phyloP scores from a whole-genome alignment of 2,329 filamentous ascomycete species.

The Alternaria triticimaculans region DNA sequence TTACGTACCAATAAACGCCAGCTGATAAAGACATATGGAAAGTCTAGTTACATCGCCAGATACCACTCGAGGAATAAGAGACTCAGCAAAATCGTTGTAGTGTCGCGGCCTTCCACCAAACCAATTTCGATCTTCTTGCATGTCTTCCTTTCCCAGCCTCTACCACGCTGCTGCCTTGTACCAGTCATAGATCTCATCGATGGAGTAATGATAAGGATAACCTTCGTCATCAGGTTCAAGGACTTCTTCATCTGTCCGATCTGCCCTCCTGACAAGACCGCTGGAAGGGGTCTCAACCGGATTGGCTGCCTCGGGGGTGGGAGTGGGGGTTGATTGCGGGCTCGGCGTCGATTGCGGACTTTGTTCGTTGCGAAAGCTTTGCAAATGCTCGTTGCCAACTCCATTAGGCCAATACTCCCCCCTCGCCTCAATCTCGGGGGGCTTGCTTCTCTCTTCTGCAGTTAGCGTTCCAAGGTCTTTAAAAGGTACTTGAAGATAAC shows the following conservation, averaged over 20 bases:
- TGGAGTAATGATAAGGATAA: conserved; percentile 11
- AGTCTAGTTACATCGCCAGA: neutral
- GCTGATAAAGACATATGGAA: neutral
- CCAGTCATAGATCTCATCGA: conserved; percentile 12
- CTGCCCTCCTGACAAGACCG: conserved; percentile 10
- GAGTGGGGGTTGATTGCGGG: neutral
- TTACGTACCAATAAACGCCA: neutral
- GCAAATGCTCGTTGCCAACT: conserved; percentile 2
- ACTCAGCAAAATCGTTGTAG: neutral
- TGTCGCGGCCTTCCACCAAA: neutral
- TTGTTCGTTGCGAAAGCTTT: neutral
- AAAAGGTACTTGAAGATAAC: neutral
- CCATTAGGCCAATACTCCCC: conserved; percentile 13
- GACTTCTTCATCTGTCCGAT: neutral
- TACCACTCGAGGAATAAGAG: neutral
- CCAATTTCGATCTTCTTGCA: neutral
- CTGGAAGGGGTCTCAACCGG: neutral
- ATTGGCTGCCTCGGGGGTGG: neutral
- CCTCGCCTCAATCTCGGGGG: neutral
- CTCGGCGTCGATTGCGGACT: conserved; percentile 1
- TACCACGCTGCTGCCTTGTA: neutral
- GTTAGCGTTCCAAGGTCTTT: neutral
- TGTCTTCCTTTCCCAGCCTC: neutral
- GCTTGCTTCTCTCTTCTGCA: neutral
- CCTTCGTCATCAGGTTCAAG: conserved; percentile 1